phyloP scores from a whole-genome alignment of 805 yeast species.

The Kazachstania bromeliacearum region DNA sequence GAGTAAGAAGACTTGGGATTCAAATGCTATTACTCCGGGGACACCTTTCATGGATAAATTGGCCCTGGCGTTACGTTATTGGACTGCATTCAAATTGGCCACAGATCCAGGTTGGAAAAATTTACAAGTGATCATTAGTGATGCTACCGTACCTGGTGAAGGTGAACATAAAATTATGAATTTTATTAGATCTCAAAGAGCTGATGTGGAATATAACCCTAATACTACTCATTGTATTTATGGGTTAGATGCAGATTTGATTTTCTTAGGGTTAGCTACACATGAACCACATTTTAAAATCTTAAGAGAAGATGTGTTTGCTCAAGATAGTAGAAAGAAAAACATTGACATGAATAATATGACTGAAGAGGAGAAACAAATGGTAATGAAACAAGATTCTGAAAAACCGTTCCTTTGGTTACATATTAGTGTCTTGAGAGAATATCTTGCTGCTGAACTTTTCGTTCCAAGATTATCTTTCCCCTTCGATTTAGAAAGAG shows the following conservation, averaged over 20 bases:
- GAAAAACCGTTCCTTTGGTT: conserved; percentile 90
- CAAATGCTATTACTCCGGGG: conserved; percentile 96
- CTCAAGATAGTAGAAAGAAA: conserved; percentile 40
- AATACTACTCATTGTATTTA: conserved; percentile 94
- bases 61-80: conserved; percentile 74
- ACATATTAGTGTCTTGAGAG: conserved; percentile 78
- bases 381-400: conserved; percentile 28
- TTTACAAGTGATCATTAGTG: conserved; percentile 83
- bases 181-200: conserved; percentile 81
- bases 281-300: conserved; percentile 96
- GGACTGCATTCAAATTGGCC: conserved; percentile 84
- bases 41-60: conserved; percentile 94
- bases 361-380: conserved; percentile 47
- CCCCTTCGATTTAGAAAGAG: conserved; percentile 82
- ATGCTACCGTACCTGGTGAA: conserved; percentile 97
- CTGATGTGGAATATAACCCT: conserved; percentile 80
- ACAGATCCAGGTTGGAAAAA: conserved; percentile 91
- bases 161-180: conserved; percentile 99
- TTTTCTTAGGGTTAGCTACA: conserved; percentile 90
- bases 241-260: conserved; percentile 96
- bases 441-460: conserved; percentile 78
- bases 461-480: conserved; percentile 59
- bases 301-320: conserved; percentile 92
- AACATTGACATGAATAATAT: conserved; percentile 30
- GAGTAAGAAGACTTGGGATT: conserved; percentile 80